phyloP scores from a whole-genome alignment of 768 basidiomycete genomes.

The Fomitopsis serialis region DNA sequence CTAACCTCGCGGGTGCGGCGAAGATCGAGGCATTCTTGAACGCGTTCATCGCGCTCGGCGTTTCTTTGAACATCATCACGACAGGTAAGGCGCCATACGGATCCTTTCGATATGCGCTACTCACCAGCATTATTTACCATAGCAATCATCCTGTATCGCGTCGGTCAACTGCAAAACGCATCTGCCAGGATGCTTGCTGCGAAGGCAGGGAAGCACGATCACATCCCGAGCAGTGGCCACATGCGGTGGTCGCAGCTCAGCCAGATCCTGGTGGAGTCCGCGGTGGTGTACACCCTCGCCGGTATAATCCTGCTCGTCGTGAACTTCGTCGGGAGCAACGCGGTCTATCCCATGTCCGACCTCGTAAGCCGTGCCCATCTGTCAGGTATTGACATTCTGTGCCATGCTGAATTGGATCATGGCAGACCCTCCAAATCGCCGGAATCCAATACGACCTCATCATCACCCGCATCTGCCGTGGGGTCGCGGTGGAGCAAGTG shows the following conservation, averaged over 20 bases:
- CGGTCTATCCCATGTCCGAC: not conserved
- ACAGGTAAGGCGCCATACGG: not conserved
- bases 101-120: not conserved
- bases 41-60: not conserved
- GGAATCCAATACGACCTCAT: not conserved
- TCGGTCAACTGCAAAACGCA: not conserved
- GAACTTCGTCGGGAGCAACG: not conserved
- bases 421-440: not conserved
- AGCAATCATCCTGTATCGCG: not conserved
- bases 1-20: not conserved
- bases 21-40: not conserved
- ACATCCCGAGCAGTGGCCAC: not conserved
- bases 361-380: not conserved
- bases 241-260: not conserved
- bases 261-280: not conserved
- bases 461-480: slow-evolving; percentile 1
- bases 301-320: not conserved
- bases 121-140: not conserved
- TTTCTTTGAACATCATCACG: not conserved
- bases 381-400: not conserved
- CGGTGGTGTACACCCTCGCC: not conserved
- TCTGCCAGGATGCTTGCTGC: not conserved
- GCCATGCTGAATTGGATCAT: not conserved
- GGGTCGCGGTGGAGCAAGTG: not conserved
- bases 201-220: not conserved